Evolutionary conservation across 2,329 filamentous ascomycete genomes (phyloP), one percentile per base, ranked within the genome.

Genomic region (Leptoxyphium fumago): DNA sequence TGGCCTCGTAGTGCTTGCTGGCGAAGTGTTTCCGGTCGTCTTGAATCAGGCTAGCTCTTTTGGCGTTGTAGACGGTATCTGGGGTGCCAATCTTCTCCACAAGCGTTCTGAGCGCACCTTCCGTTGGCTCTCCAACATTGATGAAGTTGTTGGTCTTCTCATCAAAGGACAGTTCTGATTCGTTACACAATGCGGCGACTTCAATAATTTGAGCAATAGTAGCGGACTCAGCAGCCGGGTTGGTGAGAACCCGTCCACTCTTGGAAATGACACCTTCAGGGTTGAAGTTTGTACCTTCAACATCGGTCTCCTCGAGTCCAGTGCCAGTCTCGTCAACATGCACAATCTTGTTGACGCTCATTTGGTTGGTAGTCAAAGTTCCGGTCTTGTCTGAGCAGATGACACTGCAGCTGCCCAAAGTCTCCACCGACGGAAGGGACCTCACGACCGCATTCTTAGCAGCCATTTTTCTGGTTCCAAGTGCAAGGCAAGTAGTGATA

Each of bases 341-440:
- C 40, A 94, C 84, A 45, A 96, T 68, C 66, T 89, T 94, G 70
- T 80, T 91, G 45, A 95, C 91, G 60, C 91, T 96, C 91, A 98
- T 98, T 67, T 96, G 88, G 68, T 98, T 98, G 36, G 91, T 98
- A 10, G 91, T 98, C 61, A 98, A 69, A 41, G 91, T 98, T 54
- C 91, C 93, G 5, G 91, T 98, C 73, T 98, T 98, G 72, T 98
- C 91, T 3, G 93, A 98, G 71, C 93, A 98, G 62, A 98, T 95
- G 45, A 98, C 88, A 59, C 91, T 98, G 76, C 91, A 98, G 74
- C 91, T 98, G 61, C 91, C 91, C 43, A 98, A 74, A 10, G 91
- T 98, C 67, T 98, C 91, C 43, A 98, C 91, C 1, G 91, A 98
- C 15, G 91, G 91, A 55, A 98, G 70, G 61, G 87, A 95, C 64